Percentiles rank a stretch among this genome's conserved stretches.
These are phyloP conservation scores for Xerocomus amazonicus DNA, from an alignment of 1,284 basidiomycete species.

Conservation along the genomic window DNA sequence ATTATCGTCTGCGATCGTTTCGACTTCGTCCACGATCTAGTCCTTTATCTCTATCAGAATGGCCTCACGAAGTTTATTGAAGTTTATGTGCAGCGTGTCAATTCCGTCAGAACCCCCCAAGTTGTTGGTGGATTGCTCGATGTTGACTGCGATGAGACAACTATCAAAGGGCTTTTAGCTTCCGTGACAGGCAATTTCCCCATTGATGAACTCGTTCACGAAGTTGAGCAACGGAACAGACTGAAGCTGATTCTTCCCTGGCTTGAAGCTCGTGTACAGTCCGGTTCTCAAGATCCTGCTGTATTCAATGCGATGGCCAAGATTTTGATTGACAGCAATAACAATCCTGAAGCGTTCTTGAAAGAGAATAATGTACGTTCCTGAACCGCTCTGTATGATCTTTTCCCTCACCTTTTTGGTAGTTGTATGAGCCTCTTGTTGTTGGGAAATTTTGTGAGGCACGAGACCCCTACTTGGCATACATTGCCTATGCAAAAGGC, in stretches of 20 bases:
- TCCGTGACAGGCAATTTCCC: constrained; percentile 98
- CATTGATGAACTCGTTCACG: constrained; percentile 95
- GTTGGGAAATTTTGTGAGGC: constrained; percentile 99
- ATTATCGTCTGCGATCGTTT: constrained; percentile 99
- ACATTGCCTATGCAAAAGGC: constrained; percentile 99
- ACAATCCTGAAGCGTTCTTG: constrained; percentile 95
- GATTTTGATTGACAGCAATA: constrained; percentile 98
- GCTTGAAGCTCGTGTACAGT: constrained; percentile 91
- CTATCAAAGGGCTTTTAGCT: constrained; percentile 90
- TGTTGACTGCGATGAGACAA: constrained; percentile 96
- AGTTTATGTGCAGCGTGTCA: constrained; percentile 98
- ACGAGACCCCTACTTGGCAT: constrained; percentile 97
- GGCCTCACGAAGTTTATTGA: constrained; percentile 97
- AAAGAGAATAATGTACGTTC: constrained; percentile 92
- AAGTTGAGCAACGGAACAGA: constrained; percentile 95
- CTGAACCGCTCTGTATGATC: not conserved
- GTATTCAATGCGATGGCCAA: constrained; percentile 98
- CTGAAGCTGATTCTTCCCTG: constrained; percentile 97
- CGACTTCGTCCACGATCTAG: constrained; percentile 99
- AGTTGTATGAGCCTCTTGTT: constrained; percentile 93
- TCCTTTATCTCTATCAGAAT: constrained; percentile 98
- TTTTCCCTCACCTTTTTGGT: constrained; percentile 4
- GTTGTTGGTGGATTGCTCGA: constrained; percentile 96
- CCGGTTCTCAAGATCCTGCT: constrained; percentile 88
- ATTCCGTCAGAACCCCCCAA: constrained; percentile 97